Conservation (phyloP, 306 rosid species). For the Lotus japonicus region DNA sequence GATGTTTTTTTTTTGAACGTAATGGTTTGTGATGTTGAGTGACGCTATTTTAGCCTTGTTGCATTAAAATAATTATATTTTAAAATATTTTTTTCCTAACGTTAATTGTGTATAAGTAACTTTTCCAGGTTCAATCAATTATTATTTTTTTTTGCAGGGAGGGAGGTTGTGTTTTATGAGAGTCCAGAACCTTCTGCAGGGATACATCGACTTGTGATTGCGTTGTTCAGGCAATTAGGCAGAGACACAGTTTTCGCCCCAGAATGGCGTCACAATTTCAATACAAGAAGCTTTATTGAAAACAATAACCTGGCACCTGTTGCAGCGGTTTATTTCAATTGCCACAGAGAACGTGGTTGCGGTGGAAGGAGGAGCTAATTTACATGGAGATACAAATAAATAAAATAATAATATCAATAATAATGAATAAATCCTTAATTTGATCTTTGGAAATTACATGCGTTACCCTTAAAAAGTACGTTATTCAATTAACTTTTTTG, state of each 20-base stretch:
- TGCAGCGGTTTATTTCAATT: conserved; percentile 60
- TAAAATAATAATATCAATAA: too few species aligned
- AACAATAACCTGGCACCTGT: conserved; percentile 65
- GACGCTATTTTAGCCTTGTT: too few species aligned
- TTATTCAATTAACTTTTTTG: too few species aligned
- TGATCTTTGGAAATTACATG: too few species aligned
- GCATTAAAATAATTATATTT: too few species aligned
- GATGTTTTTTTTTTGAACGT: too few species aligned
- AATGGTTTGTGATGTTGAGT: too few species aligned
- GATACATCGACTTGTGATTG: conserved; percentile 62
- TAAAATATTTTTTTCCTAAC: too few species aligned
- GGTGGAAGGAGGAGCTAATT: conserved; percentile 58
- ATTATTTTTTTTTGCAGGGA: conserved; percentile 24
- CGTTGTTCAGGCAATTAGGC: conserved; percentile 67
- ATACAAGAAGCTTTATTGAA: conserved; percentile 58
- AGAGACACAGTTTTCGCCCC: conserved; percentile 87
- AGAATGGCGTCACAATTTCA: conserved; percentile 85
- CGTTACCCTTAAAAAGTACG: too few species aligned
- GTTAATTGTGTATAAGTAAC: too few species aligned
- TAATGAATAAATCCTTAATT: too few species aligned
- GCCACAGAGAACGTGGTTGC: conserved; percentile 73
- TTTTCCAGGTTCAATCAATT: too few species aligned
- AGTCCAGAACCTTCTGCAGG: conserved; percentile 68
- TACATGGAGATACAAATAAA: background rate
- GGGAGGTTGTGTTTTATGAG: conserved; percentile 32